Base-by-base conservation (phyloP, 78 protist genomes). In the Dictyostelium purpureum region DNA sequence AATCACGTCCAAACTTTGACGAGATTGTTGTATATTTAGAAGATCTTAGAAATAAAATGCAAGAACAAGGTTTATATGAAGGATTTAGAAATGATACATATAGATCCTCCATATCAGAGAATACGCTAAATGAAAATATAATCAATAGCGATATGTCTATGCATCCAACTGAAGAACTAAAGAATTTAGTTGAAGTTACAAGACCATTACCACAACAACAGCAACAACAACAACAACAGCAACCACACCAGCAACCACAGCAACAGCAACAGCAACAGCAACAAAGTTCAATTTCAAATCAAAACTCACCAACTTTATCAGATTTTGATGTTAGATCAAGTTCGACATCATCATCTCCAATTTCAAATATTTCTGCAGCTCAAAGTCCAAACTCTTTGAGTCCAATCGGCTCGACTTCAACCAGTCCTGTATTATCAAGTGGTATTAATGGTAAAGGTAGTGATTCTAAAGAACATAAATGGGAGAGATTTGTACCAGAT, bases 141-240 rank as follows among this genome's bases (percentile, higher is more conserved):
- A 37, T 76, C 6, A 76, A 35, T 31, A 33, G 18, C 2, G 67
- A 76, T 52, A 16, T 76, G 28, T 76, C 81, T 21, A 35, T 52
- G 47, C 81, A 76, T 37, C 81, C 38, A 76, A 52, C 81, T 2
- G 81, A 76, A 18, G 67, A 52, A n/a, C 26, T 76, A 6, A 76
- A 76, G 21, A 76, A 76, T 37, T 21, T 76, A 1, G 81, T 76
- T 19, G 67, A 76, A n/a, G 3, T 35, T 37, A 12, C 18, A 35
- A 18, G 18, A 40, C 33, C 12, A n/a, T n/a, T n/a, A n/a, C n/a
- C n/a, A n/a, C n/a, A n/a, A n/a, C n/a, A n/a, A n/a, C n/a, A n/a
- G n/a, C n/a, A n/a, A n/a, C n/a, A n/a, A n/a, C n/a, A n/a, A n/a
- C n/a, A n/a, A n/a, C n/a, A n/a, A n/a, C n/a, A n/a, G n/a, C n/a